Base-by-base conservation (phyloP, 73 alveolate genomes). In the Paramecium sonneborni region DNA sequence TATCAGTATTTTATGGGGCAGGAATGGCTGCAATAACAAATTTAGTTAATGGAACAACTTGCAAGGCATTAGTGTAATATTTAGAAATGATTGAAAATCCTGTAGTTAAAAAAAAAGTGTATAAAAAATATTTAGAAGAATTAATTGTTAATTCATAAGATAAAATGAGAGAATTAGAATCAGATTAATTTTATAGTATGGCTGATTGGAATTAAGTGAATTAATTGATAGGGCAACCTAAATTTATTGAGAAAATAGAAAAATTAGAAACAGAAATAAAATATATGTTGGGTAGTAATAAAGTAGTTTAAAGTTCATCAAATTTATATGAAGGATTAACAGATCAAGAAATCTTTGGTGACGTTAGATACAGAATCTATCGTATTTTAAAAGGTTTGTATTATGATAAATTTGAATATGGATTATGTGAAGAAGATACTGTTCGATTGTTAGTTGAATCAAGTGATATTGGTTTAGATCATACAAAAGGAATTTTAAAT, bases 1-100 rank as follows among this genome's bases (percentile, higher is more conserved):
- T 88, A 26, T 56, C 91, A 7, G 41, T 94, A 11, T 94, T 94
- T 84, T 92, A 92, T 37, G 92, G 92, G 10, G 93, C 95, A 21
- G 97, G 97, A 23, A 89, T 94, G 69, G 95, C 97, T 39, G 85
- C 94, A 57, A 18, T 94, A 72, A 94, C 97, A 12, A 68, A 85
- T 37, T 15, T 94, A 35, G 76, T 94, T 28, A 94, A 94, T 48
- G 97, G 97, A 12, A 92, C 95, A 2, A 92, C 95, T 20, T 68
- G 91, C 37, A 88, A 82, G 21, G 84, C 76, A 4, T 88, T 88
- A 15, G 94, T 88, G 24, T 26, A 82, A 43, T 68, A 88, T 67
- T 14, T 88, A 32, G 56, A 88, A 41, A 70, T 88, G 91, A 88
- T 88, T 6, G 94, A 88, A 88, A 72, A 46, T 70, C 90, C 94